Conservation (phyloP, 2,329 filamentous ascomycete species). For the Phialophora chinensis region DNA sequence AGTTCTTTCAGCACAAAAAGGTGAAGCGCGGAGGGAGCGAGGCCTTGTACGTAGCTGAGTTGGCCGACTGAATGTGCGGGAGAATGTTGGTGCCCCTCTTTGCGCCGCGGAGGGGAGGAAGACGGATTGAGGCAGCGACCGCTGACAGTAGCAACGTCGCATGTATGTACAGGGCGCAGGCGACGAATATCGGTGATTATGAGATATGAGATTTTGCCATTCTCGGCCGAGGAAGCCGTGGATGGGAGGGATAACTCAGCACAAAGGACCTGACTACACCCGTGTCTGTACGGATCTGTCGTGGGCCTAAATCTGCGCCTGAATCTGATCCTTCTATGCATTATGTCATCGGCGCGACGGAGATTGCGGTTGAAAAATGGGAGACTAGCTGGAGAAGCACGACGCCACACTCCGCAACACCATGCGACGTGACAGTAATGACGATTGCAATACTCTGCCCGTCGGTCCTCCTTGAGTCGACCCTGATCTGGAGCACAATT, state of each 20-base stretch:
- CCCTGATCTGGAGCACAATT: background rate
- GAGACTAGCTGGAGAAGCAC: too few relatives aligned
- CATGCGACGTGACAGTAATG: background rate
- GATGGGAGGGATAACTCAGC: constrained; percentile 19
- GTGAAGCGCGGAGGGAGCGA: constrained; percentile 2
- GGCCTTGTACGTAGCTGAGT: constrained; percentile 1
- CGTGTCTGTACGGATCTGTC: background rate
- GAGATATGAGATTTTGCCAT: constrained; percentile 13
- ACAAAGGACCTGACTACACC: constrained; percentile 16
- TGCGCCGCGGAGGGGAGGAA: constrained; percentile 13
- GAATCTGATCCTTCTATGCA: background rate
- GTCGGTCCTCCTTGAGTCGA: background rate
- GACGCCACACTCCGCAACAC: too few relatives aligned
- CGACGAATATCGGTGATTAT: constrained; percentile 12
- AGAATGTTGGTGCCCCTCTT: constrained; percentile 13
- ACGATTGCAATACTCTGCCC: background rate
- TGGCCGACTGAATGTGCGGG: background rate
- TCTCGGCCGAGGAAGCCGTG: constrained; percentile 16
- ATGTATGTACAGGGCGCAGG: constrained; percentile 25
- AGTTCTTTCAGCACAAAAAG: constrained; percentile 1
- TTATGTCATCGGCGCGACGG: constrained; percentile 3
- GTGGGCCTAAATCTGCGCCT: constrained; percentile 11
- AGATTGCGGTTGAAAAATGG: background rate
- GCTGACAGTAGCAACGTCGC: constrained; percentile 29
- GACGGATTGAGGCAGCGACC: constrained; percentile 18